These are phyloP conservation scores for Colletotrichum musae DNA, from an alignment of 2,329 filamentous ascomycete species.

Conservation along the genomic window DNA sequence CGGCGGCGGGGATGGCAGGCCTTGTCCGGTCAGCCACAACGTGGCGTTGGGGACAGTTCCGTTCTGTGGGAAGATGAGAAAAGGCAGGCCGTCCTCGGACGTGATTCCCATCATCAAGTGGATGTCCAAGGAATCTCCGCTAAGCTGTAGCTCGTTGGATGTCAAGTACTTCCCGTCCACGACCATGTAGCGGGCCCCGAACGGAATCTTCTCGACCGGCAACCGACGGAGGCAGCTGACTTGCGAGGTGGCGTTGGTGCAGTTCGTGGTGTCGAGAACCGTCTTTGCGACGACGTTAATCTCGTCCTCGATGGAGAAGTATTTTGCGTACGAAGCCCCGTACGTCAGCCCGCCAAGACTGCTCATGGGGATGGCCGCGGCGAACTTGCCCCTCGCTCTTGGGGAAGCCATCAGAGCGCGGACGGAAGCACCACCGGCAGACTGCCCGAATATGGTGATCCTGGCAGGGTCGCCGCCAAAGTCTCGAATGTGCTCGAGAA, in stretches of 20 bases:
- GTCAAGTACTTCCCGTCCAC: constrained; percentile 70
- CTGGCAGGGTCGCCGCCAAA: constrained; percentile 71
- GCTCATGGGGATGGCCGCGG: constrained; percentile 60
- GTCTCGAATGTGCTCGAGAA: constrained; percentile 64
- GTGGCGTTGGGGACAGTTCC: constrained; percentile 53
- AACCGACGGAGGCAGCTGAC: constrained; percentile 68
- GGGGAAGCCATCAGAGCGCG: constrained; percentile 65
- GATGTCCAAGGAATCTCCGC: constrained; percentile 62
- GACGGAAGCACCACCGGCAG: constrained; percentile 67
- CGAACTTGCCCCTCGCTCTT: constrained; percentile 62
- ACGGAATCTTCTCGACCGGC: constrained; percentile 57
- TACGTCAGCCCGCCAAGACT: constrained; percentile 63
- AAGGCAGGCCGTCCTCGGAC: constrained; percentile 69
- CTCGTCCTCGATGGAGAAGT: constrained; percentile 69
- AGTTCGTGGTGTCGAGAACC: constrained; percentile 67
- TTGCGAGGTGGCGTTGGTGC: constrained; percentile 62
- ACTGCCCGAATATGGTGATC: constrained; percentile 70
- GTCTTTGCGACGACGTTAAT: constrained; percentile 63
- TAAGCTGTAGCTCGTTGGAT: constrained; percentile 62
- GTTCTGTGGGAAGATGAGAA: constrained; percentile 55
- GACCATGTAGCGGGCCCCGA: constrained; percentile 66
- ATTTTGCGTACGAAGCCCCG: constrained; percentile 70
- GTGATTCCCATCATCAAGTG: constrained; percentile 70
- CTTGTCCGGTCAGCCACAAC: constrained; percentile 51
- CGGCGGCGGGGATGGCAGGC: constrained; percentile 50